Evolutionary conservation across 768 basidiomycete genomes (phyloP).

Genomic region (Leccinellum luteum): DNA sequence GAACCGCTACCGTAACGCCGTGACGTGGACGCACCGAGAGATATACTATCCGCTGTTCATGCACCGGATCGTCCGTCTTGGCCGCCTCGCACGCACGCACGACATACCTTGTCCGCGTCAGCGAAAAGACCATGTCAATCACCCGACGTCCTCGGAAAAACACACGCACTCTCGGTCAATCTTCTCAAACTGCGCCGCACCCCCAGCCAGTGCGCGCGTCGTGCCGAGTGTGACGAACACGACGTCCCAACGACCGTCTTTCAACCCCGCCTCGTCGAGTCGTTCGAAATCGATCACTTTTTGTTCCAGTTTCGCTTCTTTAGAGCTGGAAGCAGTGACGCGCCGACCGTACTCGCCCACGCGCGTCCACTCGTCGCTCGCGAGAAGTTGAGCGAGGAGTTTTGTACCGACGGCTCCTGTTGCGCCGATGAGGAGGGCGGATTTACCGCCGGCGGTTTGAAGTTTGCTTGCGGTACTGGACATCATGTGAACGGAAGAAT

Average conservation of each 20-base stretch:
- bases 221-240: conserved; percentile 79
- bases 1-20: too few species aligned
- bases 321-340: conserved; percentile 46
- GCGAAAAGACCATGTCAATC: too few species aligned
- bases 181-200: conserved; percentile 65
- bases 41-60: conserved; percentile 64
- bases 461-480: background rate
- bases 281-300: conserved; percentile 70
- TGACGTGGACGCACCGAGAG: conserved; percentile 55
- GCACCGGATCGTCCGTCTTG: conserved; percentile 41
- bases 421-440: conserved; percentile 73
- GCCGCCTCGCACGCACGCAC: conserved; percentile 69
- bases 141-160: too few species aligned
- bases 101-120: conserved; percentile 60
- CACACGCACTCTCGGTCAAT: conserved; percentile 69
- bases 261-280: conserved; percentile 47
- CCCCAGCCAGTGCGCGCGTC: conserved; percentile 56
- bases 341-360: conserved; percentile 72
- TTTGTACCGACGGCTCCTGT: conserved; percentile 69
- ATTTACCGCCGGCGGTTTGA: conserved; percentile 19
- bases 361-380: conserved; percentile 49
- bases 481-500: background rate
- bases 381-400: conserved; percentile 60
- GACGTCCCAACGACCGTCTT: conserved; percentile 65
- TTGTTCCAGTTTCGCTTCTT: conserved; percentile 63